Conservation (phyloP, 1,139 yeast species). For the Blastobotrys serpentis region DNA sequence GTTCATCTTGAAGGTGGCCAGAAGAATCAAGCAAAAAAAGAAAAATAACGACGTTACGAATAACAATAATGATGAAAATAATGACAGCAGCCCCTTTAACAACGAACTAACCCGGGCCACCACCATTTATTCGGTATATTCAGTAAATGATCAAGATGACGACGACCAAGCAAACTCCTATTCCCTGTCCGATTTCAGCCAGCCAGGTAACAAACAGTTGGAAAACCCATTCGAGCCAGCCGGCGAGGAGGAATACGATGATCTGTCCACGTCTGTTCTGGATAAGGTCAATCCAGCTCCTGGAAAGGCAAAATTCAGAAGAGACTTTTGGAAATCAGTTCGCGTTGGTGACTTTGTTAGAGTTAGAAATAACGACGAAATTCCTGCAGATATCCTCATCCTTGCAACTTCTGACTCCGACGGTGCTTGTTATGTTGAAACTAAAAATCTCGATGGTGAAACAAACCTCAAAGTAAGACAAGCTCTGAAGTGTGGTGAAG, state of each 20-base stretch:
- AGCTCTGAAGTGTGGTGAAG: conserved; percentile 65
- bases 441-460: conserved; percentile 95
- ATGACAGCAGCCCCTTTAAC: conserved; percentile 18
- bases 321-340: conserved; percentile 81
- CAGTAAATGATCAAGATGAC: conserved; percentile 16
- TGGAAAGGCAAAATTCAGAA: conserved; percentile 52
- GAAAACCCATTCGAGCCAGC: conserved; percentile 7
- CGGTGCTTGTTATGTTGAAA: conserved; percentile 90
- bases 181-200: conserved; percentile 11
- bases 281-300: conserved; percentile 35
- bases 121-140: conserved; percentile 30
- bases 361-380: conserved; percentile 80
- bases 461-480: conserved; percentile 83
- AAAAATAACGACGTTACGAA: conserved; percentile 11
- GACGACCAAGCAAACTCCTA: conserved; percentile 10
- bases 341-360: conserved; percentile 87
- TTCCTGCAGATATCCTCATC: conserved; percentile 87
- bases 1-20: conserved; percentile 2
- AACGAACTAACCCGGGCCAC: conserved; percentile 24
- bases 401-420: conserved; percentile 83
- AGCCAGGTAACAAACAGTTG: neutral
- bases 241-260: conserved; percentile 2
- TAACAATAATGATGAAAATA: conserved; percentile 2
- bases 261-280: conserved; percentile 29
- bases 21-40: conserved; percentile 15